phyloP scores from a whole-genome alignment of 2,329 filamentous ascomycete genomes.

The Arthroderma uncinatum region DNA sequence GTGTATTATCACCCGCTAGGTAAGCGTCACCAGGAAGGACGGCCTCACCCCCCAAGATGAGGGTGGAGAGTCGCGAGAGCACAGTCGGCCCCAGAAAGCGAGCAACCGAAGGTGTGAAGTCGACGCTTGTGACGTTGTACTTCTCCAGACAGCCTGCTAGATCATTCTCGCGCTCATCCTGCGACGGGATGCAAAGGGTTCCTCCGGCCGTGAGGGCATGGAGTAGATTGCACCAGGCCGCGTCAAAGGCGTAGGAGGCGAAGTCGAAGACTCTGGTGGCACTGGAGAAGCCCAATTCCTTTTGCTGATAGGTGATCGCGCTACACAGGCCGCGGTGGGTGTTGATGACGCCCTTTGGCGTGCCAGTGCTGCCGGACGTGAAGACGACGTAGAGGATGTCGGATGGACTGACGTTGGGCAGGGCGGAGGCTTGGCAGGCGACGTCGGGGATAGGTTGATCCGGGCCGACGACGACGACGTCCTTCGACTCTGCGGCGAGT shows the following conservation, averaged over 20 bases:
- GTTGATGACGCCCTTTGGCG: slow-evolving; percentile 41
- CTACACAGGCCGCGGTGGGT: slow-evolving; percentile 17
- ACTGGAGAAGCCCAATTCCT: neutral
- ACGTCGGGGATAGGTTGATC: neutral
- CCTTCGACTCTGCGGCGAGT: neutral
- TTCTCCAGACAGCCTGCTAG: slow-evolving; percentile 2
- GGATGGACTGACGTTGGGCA: slow-evolving; percentile 21
- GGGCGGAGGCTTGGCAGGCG: neutral
- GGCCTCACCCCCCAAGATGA: slow-evolving; percentile 29
- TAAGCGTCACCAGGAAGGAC: slow-evolving; percentile 20
- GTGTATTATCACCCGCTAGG: slow-evolving; percentile 22
- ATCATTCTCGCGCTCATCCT: slow-evolving; percentile 1
- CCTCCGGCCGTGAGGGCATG: neutral
- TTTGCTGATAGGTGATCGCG: neutral
- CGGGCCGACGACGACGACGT: neutral
- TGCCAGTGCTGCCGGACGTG: slow-evolving; percentile 39
- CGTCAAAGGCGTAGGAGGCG: slow-evolving; percentile 77
- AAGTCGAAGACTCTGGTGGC: slow-evolving; percentile 50
- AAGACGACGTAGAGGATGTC: slow-evolving; percentile 46
- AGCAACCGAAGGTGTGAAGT: slow-evolving; percentile 9
- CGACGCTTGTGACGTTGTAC: neutral
- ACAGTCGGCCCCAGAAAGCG: slow-evolving; percentile 19
- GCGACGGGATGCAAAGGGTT: slow-evolving; percentile 4
- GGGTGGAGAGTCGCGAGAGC: slow-evolving; percentile 24
- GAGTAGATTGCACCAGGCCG: neutral